Conservation (phyloP, 768 basidiomycete species). For the Termitomyces sp. region DNA sequence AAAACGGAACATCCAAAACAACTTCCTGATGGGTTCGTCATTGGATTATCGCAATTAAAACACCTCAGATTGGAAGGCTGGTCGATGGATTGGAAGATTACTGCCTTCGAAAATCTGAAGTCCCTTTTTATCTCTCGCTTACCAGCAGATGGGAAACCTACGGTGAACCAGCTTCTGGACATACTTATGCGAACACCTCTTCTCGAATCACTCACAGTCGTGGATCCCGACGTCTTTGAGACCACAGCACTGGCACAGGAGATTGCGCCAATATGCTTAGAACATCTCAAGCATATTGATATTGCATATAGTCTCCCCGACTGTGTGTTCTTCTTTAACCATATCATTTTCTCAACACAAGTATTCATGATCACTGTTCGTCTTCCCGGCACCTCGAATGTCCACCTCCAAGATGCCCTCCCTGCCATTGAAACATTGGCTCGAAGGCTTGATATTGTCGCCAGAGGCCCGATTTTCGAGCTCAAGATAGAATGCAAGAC, state of each 20-base stretch:
- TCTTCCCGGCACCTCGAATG: not conserved
- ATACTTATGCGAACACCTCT: not conserved
- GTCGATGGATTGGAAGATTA: not conserved
- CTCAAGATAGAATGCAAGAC: not conserved
- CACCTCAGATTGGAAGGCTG: not conserved
- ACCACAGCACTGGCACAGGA: conserved; percentile 17
- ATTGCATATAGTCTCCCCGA: not conserved
- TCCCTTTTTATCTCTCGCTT: not conserved
- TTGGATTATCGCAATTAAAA: not conserved
- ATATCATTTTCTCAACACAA: not conserved
- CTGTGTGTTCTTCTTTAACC: not conserved
- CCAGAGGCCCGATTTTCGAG: not conserved
- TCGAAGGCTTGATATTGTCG: not conserved
- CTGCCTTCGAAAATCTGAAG: not conserved
- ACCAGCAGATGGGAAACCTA: not conserved
- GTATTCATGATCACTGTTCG: not conserved
- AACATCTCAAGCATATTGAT: not conserved
- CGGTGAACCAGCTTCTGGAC: not conserved
- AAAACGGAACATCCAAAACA: not conserved
- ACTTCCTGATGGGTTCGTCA: not conserved
- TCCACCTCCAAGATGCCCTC: not conserved
- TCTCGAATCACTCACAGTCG: not conserved
- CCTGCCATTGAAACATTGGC: not conserved
- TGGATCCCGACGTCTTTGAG: not conserved
- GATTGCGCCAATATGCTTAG: not conserved